phyloP scores from a whole-genome alignment of 1,139 yeast genomes.

The Taphrina communis region DNA sequence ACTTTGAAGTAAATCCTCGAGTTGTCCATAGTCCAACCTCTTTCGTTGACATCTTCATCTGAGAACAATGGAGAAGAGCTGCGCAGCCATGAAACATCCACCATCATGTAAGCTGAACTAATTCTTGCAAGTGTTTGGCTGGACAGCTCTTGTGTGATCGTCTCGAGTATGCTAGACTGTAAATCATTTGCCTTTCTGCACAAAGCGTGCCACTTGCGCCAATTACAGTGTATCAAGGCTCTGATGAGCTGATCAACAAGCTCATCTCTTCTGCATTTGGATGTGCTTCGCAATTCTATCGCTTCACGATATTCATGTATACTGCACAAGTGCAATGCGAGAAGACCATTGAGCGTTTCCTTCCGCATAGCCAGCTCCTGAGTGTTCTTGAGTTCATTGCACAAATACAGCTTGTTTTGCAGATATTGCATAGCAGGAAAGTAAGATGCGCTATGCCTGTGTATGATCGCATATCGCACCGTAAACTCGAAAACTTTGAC shows the following conservation, averaged over 20 bases:
- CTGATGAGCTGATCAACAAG: not conserved
- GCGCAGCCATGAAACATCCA: conserved; percentile 15
- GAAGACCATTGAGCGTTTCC: not conserved
- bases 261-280: not conserved
- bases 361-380: not conserved
- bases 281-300: not conserved
- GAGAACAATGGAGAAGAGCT: not conserved
- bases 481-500: conserved; percentile 43
- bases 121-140: not conserved
- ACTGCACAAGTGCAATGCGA: conserved; percentile 25
- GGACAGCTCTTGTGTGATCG: not conserved
- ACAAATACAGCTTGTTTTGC: conserved; percentile 44
- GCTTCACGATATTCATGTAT: conserved; percentile 27
- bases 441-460: conserved; percentile 47
- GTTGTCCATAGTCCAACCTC: conserved; percentile 1
- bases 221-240: conserved; percentile 6
- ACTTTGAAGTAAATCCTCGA: not conserved
- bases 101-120: conserved; percentile 8
- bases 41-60: not conserved
- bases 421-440: conserved; percentile 46
- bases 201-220: not conserved
- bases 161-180: not conserved
- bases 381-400: not conserved
- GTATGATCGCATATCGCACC: conserved; percentile 45
- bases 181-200: not conserved